These are phyloP conservation scores for Ascoidea tarda DNA, from an alignment of 805 yeast species.

Conservation along the genomic window DNA sequence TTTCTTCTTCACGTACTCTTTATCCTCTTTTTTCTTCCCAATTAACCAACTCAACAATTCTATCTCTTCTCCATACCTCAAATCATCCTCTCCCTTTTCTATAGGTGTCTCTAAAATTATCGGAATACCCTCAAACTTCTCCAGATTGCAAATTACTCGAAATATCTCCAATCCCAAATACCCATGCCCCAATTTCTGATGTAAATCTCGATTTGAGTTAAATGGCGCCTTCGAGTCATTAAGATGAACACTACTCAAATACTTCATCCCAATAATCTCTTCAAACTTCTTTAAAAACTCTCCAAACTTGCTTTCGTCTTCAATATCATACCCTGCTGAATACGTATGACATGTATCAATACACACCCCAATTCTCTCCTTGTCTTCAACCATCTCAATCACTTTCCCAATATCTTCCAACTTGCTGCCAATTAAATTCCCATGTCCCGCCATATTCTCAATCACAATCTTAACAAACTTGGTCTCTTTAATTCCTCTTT, in stretches of 20 bases:
- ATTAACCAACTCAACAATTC: slow-evolving; percentile 71
- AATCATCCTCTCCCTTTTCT: slow-evolving; percentile 29
- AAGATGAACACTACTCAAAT: slow-evolving; percentile 69
- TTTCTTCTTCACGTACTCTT: slow-evolving; percentile 35
- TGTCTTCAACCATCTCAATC: slow-evolving; percentile 66
- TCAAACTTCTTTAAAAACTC: slow-evolving; percentile 73
- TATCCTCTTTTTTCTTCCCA: slow-evolving; percentile 37
- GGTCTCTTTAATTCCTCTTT: slow-evolving; percentile 64
- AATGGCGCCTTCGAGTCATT: slow-evolving; percentile 94
- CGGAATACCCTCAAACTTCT: slow-evolving; percentile 52
- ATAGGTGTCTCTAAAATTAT: slow-evolving; percentile 77
- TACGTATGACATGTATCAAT: slow-evolving; percentile 93
- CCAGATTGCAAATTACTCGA: slow-evolving; percentile 58
- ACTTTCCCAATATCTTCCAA: slow-evolving; percentile 65
- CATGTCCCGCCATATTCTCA: slow-evolving; percentile 98
- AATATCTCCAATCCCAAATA: slow-evolving; percentile 81
- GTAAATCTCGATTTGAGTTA: slow-evolving; percentile 82
- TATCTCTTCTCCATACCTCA: slow-evolving; percentile 75
- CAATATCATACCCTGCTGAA: slow-evolving; percentile 90
- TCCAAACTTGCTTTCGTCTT: slow-evolving; percentile 39
- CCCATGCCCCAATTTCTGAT: slow-evolving; percentile 81
- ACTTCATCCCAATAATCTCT: slow-evolving; percentile 54
- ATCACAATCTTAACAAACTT: slow-evolving; percentile 72
- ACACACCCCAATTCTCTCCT: slow-evolving; percentile 85
- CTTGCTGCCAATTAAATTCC: slow-evolving; percentile 73